Evolutionary conservation across 2,329 filamentous ascomycete genomes (phyloP), one percentile per base, ranked within the genome.

Genomic region (Myriosclerotinia scirpicola): DNA sequence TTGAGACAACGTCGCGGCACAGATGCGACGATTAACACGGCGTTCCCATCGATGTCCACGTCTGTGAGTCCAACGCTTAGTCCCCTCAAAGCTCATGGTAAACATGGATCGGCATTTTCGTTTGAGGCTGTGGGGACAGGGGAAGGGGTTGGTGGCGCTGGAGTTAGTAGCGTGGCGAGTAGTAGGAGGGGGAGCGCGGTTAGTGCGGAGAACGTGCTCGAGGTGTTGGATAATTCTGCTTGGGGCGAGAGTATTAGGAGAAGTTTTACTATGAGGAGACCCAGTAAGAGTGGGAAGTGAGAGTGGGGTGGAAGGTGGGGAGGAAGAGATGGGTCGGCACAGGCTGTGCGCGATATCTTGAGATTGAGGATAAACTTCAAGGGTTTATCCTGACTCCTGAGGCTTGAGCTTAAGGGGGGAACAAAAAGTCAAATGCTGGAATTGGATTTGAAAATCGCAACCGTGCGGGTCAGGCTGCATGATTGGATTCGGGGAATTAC

Each of bases 191-290:
- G 85, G 65, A 93, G 90, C 77, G 82, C 84, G 6, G 88, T 93
- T 67, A 92, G 87, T 74, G 88, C 89, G 60, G 85, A 88, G 58
- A 90, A 93, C 73, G 90, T 96, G 71, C 86, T 93, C 77, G 88
- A 93, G 71, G 90, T 95, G 75, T 84, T 98, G 65, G 92, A 95
- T 74, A 91, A 94, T 74, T 95, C 92, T 22, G 89, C 91, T 20
- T 98, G 94, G 94, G 91, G 94, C 62, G 92, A 96, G 79, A 96
- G 91, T 81, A 93, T 97, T 71, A 84, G 93, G 70, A 85, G 92
- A 69, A 96, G 92, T 79, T 92, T 95, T 72, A 97, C 93, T 64
- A 84, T 82, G 74, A 82, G 82, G 73, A 81, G 85, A 69, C 77
- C 80, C 6, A 40, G 62, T 34, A 65, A 65, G 6, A 17, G 50